phyloP scores from a whole-genome alignment of 768 basidiomycete genomes.

The Dictyophora rubrovolvata region DNA sequence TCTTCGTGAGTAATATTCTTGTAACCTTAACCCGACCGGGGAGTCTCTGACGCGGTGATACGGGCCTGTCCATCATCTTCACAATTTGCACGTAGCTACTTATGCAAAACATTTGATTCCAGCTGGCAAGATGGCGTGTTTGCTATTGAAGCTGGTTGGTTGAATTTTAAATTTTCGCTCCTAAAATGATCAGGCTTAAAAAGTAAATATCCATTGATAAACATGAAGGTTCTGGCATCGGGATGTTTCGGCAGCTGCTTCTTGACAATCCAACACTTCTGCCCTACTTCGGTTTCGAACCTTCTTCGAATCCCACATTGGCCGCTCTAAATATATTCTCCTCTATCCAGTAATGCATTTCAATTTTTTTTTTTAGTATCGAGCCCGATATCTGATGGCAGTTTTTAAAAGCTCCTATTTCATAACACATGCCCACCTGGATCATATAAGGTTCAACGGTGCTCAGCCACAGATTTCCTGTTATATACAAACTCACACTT shows the following conservation, averaged over 20 bases:
- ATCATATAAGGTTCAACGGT: slow-evolving; percentile 46
- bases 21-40: slow-evolving; percentile 11
- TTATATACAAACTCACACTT: background rate
- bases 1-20: slow-evolving; percentile 51
- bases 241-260: slow-evolving; percentile 59
- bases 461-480: background rate
- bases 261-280: slow-evolving; percentile 47
- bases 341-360: background rate
- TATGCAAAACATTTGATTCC: slow-evolving; percentile 59
- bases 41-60: background rate
- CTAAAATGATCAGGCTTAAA: background rate
- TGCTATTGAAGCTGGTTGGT: slow-evolving; percentile 79
- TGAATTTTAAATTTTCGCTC: background rate
- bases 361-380: background rate
- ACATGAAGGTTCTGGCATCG: slow-evolving; percentile 69
- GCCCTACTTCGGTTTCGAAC: slow-evolving; percentile 16
- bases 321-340: slow-evolving; percentile 18
- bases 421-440: slow-evolving; percentile 83
- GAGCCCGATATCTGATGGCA: background rate
- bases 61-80: no score
- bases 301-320: slow-evolving; percentile 14
- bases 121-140: slow-evolving; percentile 76
- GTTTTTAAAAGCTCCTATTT: slow-evolving; percentile 56
- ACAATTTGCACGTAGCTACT: slow-evolving; percentile 47
- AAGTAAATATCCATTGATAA: background rate